These are phyloP conservation scores for Neurospora tetraspora DNA, from an alignment of 495 filamentous ascomycete genomes.

Conservation along the genomic window DNA sequence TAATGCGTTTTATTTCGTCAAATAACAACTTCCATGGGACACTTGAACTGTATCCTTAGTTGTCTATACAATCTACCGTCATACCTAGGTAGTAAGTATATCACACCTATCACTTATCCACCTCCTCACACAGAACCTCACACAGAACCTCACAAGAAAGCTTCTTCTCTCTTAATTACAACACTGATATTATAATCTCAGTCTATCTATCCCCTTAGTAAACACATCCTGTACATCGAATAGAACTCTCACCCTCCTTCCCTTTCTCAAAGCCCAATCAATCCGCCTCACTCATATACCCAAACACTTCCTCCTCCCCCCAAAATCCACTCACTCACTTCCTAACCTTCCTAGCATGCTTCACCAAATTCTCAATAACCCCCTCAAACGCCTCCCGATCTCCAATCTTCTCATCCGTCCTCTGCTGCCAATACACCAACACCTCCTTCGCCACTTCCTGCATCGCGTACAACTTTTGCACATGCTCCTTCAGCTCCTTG, in stretches of 20 bases:
- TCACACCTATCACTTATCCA: neutral
- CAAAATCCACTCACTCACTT: constrained; percentile 34
- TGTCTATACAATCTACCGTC: no score
- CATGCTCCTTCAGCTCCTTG: constrained; percentile 62
- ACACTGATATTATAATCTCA: neutral
- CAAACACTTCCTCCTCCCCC: neutral
- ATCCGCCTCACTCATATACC: neutral
- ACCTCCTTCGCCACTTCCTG: constrained; percentile 61
- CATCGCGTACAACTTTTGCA: constrained; percentile 58
- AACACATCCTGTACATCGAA: neutral
- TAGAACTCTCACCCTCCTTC: no score
- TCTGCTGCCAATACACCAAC: constrained; percentile 81
- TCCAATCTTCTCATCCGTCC: constrained; percentile 69
- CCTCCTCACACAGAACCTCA: no score
- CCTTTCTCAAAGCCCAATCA: no score
- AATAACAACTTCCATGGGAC: no score
- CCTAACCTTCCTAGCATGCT: constrained; percentile 80
- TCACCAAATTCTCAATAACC: constrained; percentile 96
- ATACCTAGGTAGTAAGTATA: neutral
- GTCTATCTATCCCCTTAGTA: neutral
- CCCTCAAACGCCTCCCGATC: constrained; percentile 96
- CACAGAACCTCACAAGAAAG: neutral
- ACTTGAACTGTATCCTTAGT: no score
- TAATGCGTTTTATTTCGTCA: neutral
- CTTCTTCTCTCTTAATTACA: neutral